A percentile compares a stretch with the other conserved stretches of the same genome.
These are phyloP conservation scores for Ettlia oleoabundans DNA, from an alignment of 139 green algal genomes.

Conservation along the genomic window DNA sequence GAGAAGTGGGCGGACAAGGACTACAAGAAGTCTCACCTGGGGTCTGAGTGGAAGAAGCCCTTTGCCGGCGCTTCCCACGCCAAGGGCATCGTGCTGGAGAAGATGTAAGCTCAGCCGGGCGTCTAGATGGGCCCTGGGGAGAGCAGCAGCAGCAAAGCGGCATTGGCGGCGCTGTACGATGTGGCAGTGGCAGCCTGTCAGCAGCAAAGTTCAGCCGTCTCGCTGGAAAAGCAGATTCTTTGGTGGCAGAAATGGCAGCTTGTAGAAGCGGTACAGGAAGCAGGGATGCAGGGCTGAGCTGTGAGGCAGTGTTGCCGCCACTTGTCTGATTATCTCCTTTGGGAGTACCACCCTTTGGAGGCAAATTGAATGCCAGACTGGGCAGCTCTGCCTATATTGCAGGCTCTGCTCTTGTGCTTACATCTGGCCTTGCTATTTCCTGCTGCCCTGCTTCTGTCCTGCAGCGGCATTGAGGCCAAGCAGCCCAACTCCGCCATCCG, in stretches of 20 bases:
- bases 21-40: constrained; percentile 99
- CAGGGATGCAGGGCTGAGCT: too few relatives aligned
- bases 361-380: too few relatives aligned
- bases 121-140: not conserved
- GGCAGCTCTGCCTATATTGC: too few relatives aligned
- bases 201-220: too few relatives aligned
- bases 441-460: not conserved
- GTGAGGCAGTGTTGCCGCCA: too few relatives aligned
- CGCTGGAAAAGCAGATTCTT: too few relatives aligned
- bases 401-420: not conserved
- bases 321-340: too few relatives aligned
- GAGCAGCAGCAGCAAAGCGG: not conserved
- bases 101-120: constrained; percentile 81
- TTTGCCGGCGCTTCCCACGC: constrained; percentile 98
- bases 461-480: constrained; percentile 99
- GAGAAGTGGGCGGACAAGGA: constrained; percentile 99
- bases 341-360: too few relatives aligned
- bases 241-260: too few relatives aligned
- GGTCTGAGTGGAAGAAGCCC: constrained; percentile 99
- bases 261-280: too few relatives aligned
- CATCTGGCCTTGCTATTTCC: not conserved
- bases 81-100: constrained; percentile 99
- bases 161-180: too few relatives aligned
- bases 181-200: too few relatives aligned
- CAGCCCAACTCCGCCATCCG: constrained; percentile 99